These are phyloP conservation scores for Piper betle DNA, from an alignment of 164 flowering plant genomes.

Conservation along the genomic window DNA sequence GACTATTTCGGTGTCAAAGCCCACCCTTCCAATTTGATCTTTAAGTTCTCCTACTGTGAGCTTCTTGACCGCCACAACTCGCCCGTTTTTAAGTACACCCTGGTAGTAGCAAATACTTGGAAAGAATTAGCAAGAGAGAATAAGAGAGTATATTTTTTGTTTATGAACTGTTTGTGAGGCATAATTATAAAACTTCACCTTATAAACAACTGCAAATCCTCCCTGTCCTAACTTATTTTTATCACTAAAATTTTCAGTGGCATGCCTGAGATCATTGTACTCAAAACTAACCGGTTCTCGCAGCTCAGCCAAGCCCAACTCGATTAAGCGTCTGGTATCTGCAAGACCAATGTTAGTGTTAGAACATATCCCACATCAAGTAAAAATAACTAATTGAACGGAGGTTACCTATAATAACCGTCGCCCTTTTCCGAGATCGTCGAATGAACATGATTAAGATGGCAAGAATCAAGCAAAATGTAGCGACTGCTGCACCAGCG, in stretches of 20 bases:
- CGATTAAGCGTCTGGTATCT: no score
- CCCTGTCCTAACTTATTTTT: slow-evolving; percentile 45
- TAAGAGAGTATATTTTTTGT: no score
- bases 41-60: slow-evolving; percentile 19
- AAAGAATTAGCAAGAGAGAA: no score
- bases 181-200: slow-evolving; percentile 34
- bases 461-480: no score
- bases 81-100: slow-evolving; percentile 39
- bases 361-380: neutral
- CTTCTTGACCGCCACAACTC: slow-evolving; percentile 45
- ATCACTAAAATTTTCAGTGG: slow-evolving; percentile 36
- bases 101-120: slow-evolving; percentile 8
- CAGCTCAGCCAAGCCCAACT: slow-evolving; percentile 15
- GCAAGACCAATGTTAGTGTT: slow-evolving; percentile 3
- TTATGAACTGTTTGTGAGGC: no score
- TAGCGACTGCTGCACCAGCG: slow-evolving; percentile 24
- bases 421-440: no score
- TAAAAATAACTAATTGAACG: no score
- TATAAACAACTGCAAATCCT: slow-evolving; percentile 55
- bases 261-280: slow-evolving; percentile 30
- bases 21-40: slow-evolving; percentile 22
- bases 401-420: no score
- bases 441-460: no score
- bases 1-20: slow-evolving; percentile 37
- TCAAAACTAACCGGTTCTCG: slow-evolving; percentile 29